Evolutionary conservation across 768 basidiomycete species (phyloP).

Genomic region (Rhizopogon salebrosus): DNA sequence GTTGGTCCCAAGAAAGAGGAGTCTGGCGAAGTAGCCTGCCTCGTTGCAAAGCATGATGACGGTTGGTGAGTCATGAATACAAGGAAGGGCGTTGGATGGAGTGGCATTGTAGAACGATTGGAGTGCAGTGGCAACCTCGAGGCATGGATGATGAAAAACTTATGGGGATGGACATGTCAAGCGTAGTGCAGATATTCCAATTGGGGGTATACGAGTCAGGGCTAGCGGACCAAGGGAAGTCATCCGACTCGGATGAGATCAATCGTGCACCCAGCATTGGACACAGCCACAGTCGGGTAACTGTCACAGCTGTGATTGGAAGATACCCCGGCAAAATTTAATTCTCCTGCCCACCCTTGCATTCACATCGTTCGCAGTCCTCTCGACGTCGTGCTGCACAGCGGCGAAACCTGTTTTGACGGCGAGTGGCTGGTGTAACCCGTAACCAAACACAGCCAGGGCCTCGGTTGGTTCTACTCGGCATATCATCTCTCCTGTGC

Average conservation of each 20-base stretch:
- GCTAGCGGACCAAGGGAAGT: neutral
- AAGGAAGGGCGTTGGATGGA: neutral
- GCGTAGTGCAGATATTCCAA: neutral
- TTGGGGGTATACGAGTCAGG: neutral
- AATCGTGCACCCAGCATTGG: neutral
- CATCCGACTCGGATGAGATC: neutral
- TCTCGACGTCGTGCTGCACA: neutral
- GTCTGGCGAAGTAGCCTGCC: slow-evolving; percentile 2
- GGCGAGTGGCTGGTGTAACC: neutral
- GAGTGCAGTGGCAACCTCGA: neutral
- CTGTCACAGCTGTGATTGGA: slow-evolving; percentile 6
- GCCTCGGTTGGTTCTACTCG: neutral
- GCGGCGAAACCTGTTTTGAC: neutral
- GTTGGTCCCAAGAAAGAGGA: neutral
- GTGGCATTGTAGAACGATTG: neutral
- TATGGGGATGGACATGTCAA: neutral
- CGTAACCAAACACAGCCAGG: neutral
- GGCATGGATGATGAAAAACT: neutral
- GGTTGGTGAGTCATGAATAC: neutral
- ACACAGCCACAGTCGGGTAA: slow-evolving; percentile 7
- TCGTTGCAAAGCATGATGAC: neutral
- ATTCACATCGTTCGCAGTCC: no score
- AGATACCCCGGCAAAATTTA: neutral
- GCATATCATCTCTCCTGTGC: neutral
- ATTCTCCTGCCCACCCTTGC: no score